Evolutionary conservation across 306 rosid species (phyloP).

Genomic region (Quercus engelmannii): DNA sequence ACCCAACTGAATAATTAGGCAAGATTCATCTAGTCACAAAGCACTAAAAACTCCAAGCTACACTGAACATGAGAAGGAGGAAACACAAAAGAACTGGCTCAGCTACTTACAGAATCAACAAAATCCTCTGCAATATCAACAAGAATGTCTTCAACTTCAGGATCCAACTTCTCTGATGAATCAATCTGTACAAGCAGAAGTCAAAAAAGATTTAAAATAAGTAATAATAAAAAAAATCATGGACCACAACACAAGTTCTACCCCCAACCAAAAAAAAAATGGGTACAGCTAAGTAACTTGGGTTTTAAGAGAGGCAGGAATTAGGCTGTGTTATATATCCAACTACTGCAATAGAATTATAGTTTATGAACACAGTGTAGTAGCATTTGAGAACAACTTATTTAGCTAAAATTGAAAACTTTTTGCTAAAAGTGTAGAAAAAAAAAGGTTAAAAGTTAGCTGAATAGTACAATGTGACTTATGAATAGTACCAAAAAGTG

Average conservation of each 20-base stretch:
- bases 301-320: background rate
- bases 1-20: background rate
- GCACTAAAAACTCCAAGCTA: background rate
- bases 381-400: too few relatives aligned
- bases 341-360: background rate
- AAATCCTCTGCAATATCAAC: conserved; percentile 87
- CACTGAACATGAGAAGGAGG: background rate
- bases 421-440: too few relatives aligned
- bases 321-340: background rate
- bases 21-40: conserved; percentile 7
- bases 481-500: too few relatives aligned
- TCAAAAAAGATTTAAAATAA: background rate
- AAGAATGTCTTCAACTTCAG: conserved; percentile 88
- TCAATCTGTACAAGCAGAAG: conserved; percentile 58
- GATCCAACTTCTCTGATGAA: conserved; percentile 80
- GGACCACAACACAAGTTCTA: background rate
- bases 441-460: too few relatives aligned
- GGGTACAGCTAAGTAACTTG: background rate
- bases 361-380: too few relatives aligned
- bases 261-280: background rate
- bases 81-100: conserved; percentile 7
- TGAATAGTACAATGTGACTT: too few relatives aligned
- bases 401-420: too few relatives aligned
- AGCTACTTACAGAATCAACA: conserved; percentile 84
- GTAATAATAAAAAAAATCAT: too few relatives aligned